Base-by-base conservation (phyloP, 176 grass and related monocot species). In the Aegilops sharonensis region DNA sequence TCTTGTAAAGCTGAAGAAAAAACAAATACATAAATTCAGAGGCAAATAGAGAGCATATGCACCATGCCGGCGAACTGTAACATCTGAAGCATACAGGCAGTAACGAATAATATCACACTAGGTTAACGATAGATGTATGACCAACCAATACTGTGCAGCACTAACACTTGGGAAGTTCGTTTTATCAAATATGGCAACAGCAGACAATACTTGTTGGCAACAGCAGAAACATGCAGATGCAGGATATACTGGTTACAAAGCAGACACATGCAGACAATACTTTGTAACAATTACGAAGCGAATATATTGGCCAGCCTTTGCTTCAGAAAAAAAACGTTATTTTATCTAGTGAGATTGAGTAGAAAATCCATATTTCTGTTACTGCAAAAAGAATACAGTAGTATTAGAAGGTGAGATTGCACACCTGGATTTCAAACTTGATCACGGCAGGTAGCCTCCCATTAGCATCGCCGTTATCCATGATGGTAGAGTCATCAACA, bases 391-490 rank as follows among this genome's bases (percentile, higher is more conserved):
- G 66, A 47, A 74, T 25, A 48, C 81, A n/a, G 61, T 35, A 39
- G 10, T 75, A 23, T 15, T 39, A 36, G 3, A 63, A 77, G 14
- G 32, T 66, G 18, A 76, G 18, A 79, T 59, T 68, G 43, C 40
- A 48, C 83, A 94, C 96, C 96, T 98, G 96, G 54, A 98, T 88
- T 94, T 98, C 96, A 88, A 98, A 98, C 84, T 98, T 98, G 79
- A 98, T 82, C 79, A 88, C 80, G 77, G 64, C 68, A 80, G 89
- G 85, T 56, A 86, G 62, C 87, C 47, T 93, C 59, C 75, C 93
- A 75, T 83, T 81, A 34, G 63, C 50, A 69, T 89, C 54, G 11
- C 88, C 92, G 68, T 93, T 93, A 75, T 95, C 92, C 77, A 92
- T 86, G 64, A 92, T 84, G 62, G 57, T 79, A 72, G 94, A 85